These are phyloP conservation scores for Colletotrichum chlorophyti DNA, from an alignment of 2,329 filamentous ascomycete species.

Conservation along the genomic window DNA sequence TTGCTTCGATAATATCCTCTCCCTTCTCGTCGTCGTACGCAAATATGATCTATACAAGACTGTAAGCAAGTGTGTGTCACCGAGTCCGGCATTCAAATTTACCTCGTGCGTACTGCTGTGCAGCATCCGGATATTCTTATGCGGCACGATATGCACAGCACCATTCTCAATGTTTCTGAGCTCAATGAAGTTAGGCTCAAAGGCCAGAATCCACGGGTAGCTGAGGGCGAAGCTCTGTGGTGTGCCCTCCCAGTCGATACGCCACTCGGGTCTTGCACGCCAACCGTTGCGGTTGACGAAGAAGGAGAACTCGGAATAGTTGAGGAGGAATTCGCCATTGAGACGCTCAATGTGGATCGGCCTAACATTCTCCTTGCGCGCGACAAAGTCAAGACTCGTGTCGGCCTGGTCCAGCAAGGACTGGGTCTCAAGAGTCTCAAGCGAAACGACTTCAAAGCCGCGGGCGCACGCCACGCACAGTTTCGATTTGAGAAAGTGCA, in stretches of 20 bases:
- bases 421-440: constrained; percentile 98
- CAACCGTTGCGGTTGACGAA: constrained; percentile 99
- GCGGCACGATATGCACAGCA: constrained; percentile 93
- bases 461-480: constrained; percentile 94
- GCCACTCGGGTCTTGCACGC: constrained; percentile 95
- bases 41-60: constrained; percentile 82
- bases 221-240: constrained; percentile 93
- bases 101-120: constrained; percentile 98
- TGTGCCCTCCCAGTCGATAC: constrained; percentile 95
- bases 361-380: constrained; percentile 89
- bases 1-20: constrained; percentile 89
- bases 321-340: constrained; percentile 95
- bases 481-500: constrained; percentile 96
- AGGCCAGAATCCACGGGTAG: constrained; percentile 95
- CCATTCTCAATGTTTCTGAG: constrained; percentile 94
- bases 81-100: constrained; percentile 40
- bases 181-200: constrained; percentile 97
- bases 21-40: constrained; percentile 96
- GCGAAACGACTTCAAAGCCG: constrained; percentile 95
- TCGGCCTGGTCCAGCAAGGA: constrained; percentile 96
- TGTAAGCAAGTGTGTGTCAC: constrained; percentile 22
- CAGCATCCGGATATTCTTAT: constrained; percentile 96
- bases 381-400: constrained; percentile 96
- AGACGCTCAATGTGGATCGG: constrained; percentile 97
- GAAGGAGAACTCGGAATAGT: constrained; percentile 99